Base-by-base conservation (phyloP, 805 yeast species). In the Cephaloascus albidus region DNA sequence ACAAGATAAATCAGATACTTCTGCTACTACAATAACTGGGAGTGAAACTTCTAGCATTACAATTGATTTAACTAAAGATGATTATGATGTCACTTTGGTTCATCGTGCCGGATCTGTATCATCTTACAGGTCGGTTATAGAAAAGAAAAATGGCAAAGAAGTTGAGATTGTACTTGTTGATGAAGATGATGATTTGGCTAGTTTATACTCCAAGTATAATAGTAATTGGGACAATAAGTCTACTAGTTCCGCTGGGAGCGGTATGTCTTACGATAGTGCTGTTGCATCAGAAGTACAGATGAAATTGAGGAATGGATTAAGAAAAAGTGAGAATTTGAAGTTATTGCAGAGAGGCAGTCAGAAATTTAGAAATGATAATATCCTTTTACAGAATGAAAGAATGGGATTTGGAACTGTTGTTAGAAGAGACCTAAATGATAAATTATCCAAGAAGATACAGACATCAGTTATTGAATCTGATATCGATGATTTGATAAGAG, bases 81-180 rank as follows among this genome's bases (percentile, higher is more conserved):
- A 51, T 27, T 67, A 63, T 41, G 64, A 65, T 37, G 51, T 65
- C 10, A 61, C 62, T 45, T 52, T 58, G 47, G 48, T 67, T 4
- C 56, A 58, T 42, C 48, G 72, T 35, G 49, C 54, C 12, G 53
- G 62, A 40, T 60, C 70, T 3, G 50, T 57, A 1, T 51, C 46
- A 4, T 63, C 71, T 1, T 67, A 66, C 44, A 55, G 45, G 42
- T 65, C 71, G 1, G 61, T 62, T 2, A 65, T 63, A 2, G 71
- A 67, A 37, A 58, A 50, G 38, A 57, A 48, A 18, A 59, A 58
- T 18, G 72, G 72, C 3, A 60, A 55, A 40, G 57, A 58, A 12
- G 62, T 66, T 0, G 72, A 67, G 40, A 70, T 67, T 4, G 71
- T 67, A 2, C 45, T 66, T 33, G 70, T 67, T 4, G 71, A 65